Base-by-base conservation (phyloP, 176 grass and related monocot species). In the Oropetium thomaeum region DNA sequence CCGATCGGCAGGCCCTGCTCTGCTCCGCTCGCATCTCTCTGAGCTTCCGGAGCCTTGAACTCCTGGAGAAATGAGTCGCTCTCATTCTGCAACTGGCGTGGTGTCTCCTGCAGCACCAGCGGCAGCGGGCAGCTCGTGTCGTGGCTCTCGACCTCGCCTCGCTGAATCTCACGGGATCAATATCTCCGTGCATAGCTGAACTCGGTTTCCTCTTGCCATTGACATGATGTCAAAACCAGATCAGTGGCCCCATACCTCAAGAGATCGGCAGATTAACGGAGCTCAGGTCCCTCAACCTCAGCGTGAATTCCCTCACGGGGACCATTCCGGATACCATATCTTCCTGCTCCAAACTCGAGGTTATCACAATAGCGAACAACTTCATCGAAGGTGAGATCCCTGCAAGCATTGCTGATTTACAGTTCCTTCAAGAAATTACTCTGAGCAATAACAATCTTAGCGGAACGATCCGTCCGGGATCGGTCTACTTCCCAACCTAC, bases 1-100 rank as follows among this genome's bases (percentile, higher is more conserved):
- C n/a, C 0, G 88, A 90, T 65, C 38, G 58, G 10, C 44, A 80
- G 16, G 68, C 75, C 1, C 84, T 91, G 16, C 60, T 87, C 13
- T 83, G 71, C 58, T 87, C 40, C 81, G 81, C 63, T 75, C 80
- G 14, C 71, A 81, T 1, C 63, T 91, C 4, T 54, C 60, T 0
- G 71, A 81, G 7, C 71, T 2, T 13, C 70, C 0, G 64, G 60
- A 77, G 76, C 81, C 5, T 34, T 90, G 65, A 65, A 65, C 31
- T 81, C 84, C 3, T 90, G 88, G 88, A 73, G 28, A 28, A 64
- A 76, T 1, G 58, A 28, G 7, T 84, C 89, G 15, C 33, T 74
- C 32, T 12, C 75, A 8, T 63, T 84, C 48, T 91, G 89, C 38
- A 23, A 39, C 26, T 90, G 88, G 88, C 54, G 1, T 26, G 88